phyloP scores from a whole-genome alignment of 208 protist genomes.

The Leptomonas seymouri region DNA sequence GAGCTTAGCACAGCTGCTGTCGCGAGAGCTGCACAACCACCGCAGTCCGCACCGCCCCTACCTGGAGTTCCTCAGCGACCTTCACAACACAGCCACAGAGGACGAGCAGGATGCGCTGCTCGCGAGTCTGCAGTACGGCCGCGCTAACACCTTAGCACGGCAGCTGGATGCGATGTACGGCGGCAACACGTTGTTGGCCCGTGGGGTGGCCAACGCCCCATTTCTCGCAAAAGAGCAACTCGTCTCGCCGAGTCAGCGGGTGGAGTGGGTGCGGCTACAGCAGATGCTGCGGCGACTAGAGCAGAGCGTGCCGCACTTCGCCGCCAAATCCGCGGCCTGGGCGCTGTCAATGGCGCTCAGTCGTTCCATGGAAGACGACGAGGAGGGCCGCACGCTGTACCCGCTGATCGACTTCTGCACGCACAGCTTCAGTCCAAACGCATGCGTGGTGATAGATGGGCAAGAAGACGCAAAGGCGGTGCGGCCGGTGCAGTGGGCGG shows the following conservation, averaged over 20 bases:
- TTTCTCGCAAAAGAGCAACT: constrained; percentile 66
- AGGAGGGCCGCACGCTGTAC: constrained; percentile 58
- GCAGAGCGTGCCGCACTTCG: constrained; percentile 85
- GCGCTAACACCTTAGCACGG: constrained; percentile 26
- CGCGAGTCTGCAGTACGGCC: constrained; percentile 12
- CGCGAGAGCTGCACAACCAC: constrained; percentile 74
- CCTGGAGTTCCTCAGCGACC: constrained; percentile 85
- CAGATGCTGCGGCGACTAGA: constrained; percentile 63
- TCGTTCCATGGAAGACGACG: constrained; percentile 55
- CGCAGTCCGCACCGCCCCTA: constrained; percentile 60
- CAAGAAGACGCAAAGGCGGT: constrained; percentile 1
- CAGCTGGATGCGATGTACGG: constrained; percentile 74
- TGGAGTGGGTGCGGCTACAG: constrained; percentile 67
- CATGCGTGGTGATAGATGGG: constrained; percentile 24
- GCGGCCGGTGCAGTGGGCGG: constrained; percentile 25
- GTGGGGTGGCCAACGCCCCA: constrained; percentile 72
- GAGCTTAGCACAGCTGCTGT: constrained; percentile 51
- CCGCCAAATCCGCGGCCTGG: constrained; percentile 74
- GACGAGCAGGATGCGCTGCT: constrained; percentile 34
- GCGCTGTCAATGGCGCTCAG: constrained; percentile 82
- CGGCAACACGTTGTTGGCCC: constrained; percentile 68
- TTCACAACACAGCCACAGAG: constrained; percentile 68
- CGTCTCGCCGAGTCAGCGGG: constrained; percentile 44
- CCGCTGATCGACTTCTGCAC: constrained; percentile 86
- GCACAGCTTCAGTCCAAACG: constrained; percentile 71